phyloP scores from a whole-genome alignment of 164 flowering plant genomes.

The Umbellularia californica region DNA sequence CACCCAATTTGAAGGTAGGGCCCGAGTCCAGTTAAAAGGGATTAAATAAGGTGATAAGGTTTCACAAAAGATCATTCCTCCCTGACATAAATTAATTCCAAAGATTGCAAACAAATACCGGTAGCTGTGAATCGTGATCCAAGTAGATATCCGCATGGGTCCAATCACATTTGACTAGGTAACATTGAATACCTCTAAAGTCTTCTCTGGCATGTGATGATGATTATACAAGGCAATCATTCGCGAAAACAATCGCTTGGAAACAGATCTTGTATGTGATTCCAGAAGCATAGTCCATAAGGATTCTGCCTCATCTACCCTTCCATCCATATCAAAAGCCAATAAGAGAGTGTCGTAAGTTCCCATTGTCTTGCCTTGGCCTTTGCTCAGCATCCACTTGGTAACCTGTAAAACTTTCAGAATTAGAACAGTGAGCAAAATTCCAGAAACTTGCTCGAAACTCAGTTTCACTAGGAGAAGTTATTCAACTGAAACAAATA shows the following conservation, averaged over 20 bases:
- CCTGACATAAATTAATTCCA: too few relatives aligned
- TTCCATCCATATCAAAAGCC: slow-evolving; percentile 85
- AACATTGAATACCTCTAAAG: slow-evolving; percentile 58
- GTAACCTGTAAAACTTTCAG: slow-evolving; percentile 45
- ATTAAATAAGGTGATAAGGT: too few relatives aligned
- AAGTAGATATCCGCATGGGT: too few relatives aligned
- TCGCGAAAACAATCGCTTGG: slow-evolving; percentile 81
- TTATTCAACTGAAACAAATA: background rate
- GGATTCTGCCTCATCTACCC: slow-evolving; percentile 89
- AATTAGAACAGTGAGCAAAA: background rate
- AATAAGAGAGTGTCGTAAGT: slow-evolving; percentile 83
- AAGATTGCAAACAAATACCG: too few relatives aligned
- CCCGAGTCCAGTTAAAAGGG: too few relatives aligned
- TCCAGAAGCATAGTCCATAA: slow-evolving; percentile 90
- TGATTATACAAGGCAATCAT: slow-evolving; percentile 88
- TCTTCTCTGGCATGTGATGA: slow-evolving; percentile 61
- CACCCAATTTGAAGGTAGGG: too few relatives aligned
- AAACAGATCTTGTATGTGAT: slow-evolving; percentile 71
- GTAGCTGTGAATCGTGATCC: too few relatives aligned
- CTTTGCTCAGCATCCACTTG: slow-evolving; percentile 98
- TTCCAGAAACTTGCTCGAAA: background rate
- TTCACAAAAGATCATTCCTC: too few relatives aligned
- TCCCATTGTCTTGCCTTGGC: slow-evolving; percentile 92
- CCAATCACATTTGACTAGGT: background rate
- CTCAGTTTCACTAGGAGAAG: background rate